Evolutionary conservation across 2,329 filamentous ascomycete genomes (phyloP), one percentile per base, ranked within the genome.

Genomic region (Trichoderma sp.): DNA sequence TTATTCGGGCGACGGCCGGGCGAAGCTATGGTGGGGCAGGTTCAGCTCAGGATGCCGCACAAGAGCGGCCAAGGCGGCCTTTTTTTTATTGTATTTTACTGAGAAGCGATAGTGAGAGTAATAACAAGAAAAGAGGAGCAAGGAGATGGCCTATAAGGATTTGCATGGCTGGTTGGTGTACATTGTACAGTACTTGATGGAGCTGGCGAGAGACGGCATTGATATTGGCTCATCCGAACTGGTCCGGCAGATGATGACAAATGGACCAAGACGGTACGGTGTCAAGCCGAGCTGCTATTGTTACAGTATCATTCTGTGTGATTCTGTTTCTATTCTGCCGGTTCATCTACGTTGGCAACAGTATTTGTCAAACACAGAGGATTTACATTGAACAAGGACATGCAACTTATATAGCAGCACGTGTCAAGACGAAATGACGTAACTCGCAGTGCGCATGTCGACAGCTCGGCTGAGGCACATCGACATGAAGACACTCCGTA

Each of bases 51-150:
- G 57, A 13, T 48, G 58, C 42, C 15, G 58, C 58, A 61, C 15
- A 25, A 61, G n/a, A 61, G 58, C 59, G 54, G 54, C 54, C 54
- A 58, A 42, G 54, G 54, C 54, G 45, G 45, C 59, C 34, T 52
- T 63, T 52, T 50, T 15, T 4, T n/a, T n/a, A n/a, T n/a, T n/a
- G n/a, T n/a, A n/a, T n/a, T n/a, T n/a, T n/a, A n/a, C n/a, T 17
- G 15, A 19, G 58, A n/a, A 27, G 7, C 52, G 22, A 52, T 15
- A 7, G 15, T 13, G 42, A 48, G 42, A 34, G 3, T n/a, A 15
- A n/a, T 17, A 15, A 8, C 17, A 35, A 7, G 8, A 60, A 50
- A 50, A 61, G 58, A 48, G 58, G 39, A 61, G 42, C 39, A 8
- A 29, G 42, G 29, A 32, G 10, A 34, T 35, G 3, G 32, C 19